A percentile compares a stretch with the other conserved stretches of the same genome.
These are phyloP conservation scores for Arabidopsis hybrid DNA, from an alignment of 441 rosid genomes.

Conservation along the genomic window DNA sequence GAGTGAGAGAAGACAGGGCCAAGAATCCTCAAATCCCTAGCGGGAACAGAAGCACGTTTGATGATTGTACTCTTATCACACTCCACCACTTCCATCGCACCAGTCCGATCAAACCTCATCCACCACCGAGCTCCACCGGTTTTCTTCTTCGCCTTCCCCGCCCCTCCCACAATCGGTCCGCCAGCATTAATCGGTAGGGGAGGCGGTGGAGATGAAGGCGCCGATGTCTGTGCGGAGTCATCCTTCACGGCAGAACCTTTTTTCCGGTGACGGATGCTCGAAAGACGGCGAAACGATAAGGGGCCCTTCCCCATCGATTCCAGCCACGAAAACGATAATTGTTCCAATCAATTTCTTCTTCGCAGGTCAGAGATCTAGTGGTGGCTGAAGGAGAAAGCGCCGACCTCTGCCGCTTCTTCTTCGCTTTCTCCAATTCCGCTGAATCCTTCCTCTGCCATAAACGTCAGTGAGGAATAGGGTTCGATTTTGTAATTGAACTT, in stretches of 20 bases:
- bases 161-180: conserved; percentile 43
- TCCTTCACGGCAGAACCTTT: conserved; percentile 44
- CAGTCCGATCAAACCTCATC: conserved; percentile 87
- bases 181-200: conserved; percentile 39
- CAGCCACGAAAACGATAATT: neutral
- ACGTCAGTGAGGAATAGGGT: conserved; percentile 35
- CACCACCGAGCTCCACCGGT: conserved; percentile 79
- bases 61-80: conserved; percentile 87
- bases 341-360: neutral
- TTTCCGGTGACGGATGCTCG: conserved; percentile 61
- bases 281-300: conserved; percentile 55
- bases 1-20: conserved; percentile 94
- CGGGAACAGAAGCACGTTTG: conserved; percentile 76
- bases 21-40: conserved; percentile 94
- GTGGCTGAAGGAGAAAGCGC: conserved; percentile 19
- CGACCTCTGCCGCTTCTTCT: conserved; percentile 16
- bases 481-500: neutral
- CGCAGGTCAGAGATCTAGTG: neutral
- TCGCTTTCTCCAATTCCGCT: conserved; percentile 17
- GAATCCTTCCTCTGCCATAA: conserved; percentile 45
- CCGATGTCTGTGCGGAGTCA: conserved; percentile 33
- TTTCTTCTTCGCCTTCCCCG: conserved; percentile 76
- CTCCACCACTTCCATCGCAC: conserved; percentile 80
- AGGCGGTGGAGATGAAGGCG: conserved; percentile 44
- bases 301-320: conserved; percentile 63